Evolutionary conservation across 148 eudicot species (phyloP), one percentile per base, ranked within the genome.

Genomic region (Salicornia ramosissima): DNA sequence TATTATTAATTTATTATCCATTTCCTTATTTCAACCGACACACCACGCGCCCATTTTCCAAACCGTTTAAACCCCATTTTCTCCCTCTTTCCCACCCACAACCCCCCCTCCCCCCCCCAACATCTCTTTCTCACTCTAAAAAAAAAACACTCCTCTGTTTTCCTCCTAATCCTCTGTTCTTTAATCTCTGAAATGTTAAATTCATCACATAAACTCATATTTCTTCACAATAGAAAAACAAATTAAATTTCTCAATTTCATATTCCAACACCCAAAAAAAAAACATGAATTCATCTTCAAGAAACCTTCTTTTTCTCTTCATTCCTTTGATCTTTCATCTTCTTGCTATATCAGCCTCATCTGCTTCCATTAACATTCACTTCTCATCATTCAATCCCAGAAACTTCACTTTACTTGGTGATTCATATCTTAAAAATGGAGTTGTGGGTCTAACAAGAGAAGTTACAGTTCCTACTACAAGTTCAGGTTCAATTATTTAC

Each of bases 351-450:
- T 71, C 50, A 42, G 46, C 11, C 31, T 33, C 71, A 0, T 50
- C 93, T 10, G 45, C 61, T 8, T 74, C 80, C 30, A 21, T 75
- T n/a, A 73, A 43, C 19, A 81, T 92, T 56, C 81, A 88, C 3
- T 90, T 88, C 77, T 71, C 80, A 1, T 74, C 80, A 6, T 80
- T 88, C 57, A 73, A 81, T 10, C 83, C 80, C 33, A 85, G 84
- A 25, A 92, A 88, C 81, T 78, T 90, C 74, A 87, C 88, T 19
- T 81, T 92, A 11, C 82, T 90, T 51, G 96, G 98, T 40, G 92
- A 90, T 72, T 82, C 96, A 11, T 86, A 85, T 71, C 87, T 88
- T 71, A 81, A 80, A 6, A 70, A 84, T 59, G 91, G 90, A 47
- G 80, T 78, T 24, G 68, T 84, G 1, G 91, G 91, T 22, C 77